phyloP scores from a whole-genome alignment of 228 moss, liverwort and hornwort genomes.

The Sphagnum magellanicum region DNA sequence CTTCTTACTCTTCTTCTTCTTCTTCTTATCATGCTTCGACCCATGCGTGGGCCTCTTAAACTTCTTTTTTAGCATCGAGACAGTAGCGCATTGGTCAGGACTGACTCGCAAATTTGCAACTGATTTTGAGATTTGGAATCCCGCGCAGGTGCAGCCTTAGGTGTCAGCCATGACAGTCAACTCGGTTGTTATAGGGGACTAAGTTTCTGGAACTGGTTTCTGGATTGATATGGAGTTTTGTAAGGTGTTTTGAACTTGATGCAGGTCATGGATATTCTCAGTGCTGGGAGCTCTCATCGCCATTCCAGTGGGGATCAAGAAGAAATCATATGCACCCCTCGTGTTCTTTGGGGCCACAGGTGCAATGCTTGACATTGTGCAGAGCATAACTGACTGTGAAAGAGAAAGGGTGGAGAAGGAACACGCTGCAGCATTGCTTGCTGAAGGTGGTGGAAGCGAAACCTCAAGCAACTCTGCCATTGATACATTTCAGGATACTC shows the following conservation, averaged over 20 bases:
- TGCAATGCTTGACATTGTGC: slow-evolving; percentile 90
- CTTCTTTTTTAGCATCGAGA: neutral
- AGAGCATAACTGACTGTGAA: slow-evolving; percentile 73
- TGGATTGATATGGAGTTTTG: too few species aligned
- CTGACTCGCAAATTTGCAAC: too few species aligned
- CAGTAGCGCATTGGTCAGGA: neutral
- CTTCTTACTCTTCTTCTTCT: neutral
- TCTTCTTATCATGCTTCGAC: too few species aligned
- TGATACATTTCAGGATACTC: too few species aligned
- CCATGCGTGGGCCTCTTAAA: neutral
- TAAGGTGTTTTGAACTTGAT: neutral
- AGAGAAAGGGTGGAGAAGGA: slow-evolving; percentile 57
- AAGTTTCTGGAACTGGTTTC: too few species aligned
- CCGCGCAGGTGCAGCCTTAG: too few species aligned
- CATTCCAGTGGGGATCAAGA: slow-evolving; percentile 72
- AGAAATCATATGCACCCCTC: slow-evolving; percentile 69
- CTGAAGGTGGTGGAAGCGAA: too few species aligned
- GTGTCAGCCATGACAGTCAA: neutral
- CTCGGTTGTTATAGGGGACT: neutral
- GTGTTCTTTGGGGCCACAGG: slow-evolving; percentile 91
- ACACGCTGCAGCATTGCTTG: slow-evolving; percentile 8
- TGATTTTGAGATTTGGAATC: neutral
- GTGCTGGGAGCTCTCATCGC: slow-evolving; percentile 62
- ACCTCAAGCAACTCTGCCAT: too few species aligned
- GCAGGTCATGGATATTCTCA: slow-evolving; percentile 93